Evolutionary conservation across 2,329 filamentous ascomycete species (phyloP), one percentile per base, ranked within the genome.

Genomic region (Talaromyces piceae): DNA sequence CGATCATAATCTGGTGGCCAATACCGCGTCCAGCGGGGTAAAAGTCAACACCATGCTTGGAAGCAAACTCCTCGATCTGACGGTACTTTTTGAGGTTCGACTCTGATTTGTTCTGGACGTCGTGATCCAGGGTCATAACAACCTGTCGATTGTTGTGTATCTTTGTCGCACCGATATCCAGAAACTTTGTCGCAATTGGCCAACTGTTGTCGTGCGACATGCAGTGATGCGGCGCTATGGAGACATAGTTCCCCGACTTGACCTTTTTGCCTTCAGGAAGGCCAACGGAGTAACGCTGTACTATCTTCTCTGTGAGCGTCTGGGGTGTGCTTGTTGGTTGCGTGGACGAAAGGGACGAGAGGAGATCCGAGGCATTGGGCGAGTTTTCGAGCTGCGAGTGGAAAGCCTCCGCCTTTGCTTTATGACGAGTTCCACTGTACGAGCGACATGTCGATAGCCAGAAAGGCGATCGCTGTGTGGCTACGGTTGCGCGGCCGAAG

Each of bases 261-360:
- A 95, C 87, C 52, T 78, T 74, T 72, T 95, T 95, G 54, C 83
- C 88, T 9, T 81, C 68, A 1, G 87, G 71, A 1, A 95, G 78
- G 8, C 84, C 88, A n/a, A 90, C 77, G 0, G 88, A 79, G 68
- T 95, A 85, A 13, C 78, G 73, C 67, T 96, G 91, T 0, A 95
- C 84, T 53, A 96, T 95, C 76, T 95, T 95, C 68, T 96, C 91
- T 2, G 88, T 93, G 47, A 95, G 71, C 2, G 88, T 96, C 70
- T 95, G 90, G 0, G 87, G 80, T 2, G 70, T 68, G 16, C 62
- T 60, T 7, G 56, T 51, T 28, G 52, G 79, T 3, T 37, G 37
- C 68, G 88, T 87, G 63, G 85, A 79, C 37, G 86, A 82, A 57
- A 94, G 82, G 56, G 39, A 43, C 9, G 39, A 22, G 20, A 43